Evolutionary conservation across 2,329 filamentous ascomycete genomes (phyloP).

Genomic region (Ascochyta lentis): DNA sequence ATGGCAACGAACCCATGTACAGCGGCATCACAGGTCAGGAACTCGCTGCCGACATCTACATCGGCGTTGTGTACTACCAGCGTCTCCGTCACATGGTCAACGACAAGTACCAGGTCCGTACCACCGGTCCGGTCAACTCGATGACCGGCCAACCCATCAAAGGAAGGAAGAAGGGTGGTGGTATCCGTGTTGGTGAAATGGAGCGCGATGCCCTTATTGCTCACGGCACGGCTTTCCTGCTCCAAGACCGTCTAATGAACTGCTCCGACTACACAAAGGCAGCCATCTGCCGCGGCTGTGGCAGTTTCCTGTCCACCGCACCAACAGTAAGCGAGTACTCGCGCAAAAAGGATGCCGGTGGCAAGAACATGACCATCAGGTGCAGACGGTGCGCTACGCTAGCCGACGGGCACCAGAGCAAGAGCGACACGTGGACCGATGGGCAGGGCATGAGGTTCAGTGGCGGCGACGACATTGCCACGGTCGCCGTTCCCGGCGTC

Average conservation of each 20-base stretch:
- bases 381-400: conserved; percentile 78
- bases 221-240: conserved; percentile 91
- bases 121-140: conserved; percentile 88
- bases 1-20: conserved; percentile 99
- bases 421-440: conserved; percentile 86
- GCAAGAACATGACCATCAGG: conserved; percentile 73
- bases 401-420: conserved; percentile 57
- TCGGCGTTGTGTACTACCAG: conserved; percentile 98
- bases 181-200: conserved; percentile 99
- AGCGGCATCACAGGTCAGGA: conserved; percentile 95
- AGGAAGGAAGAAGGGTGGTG: conserved; percentile 92
- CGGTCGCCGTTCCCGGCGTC: conserved; percentile 91
- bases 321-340: conserved; percentile 68
- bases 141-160: conserved; percentile 97
- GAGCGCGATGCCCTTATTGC: conserved; percentile 94
- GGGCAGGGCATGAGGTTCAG: conserved; percentile 82
- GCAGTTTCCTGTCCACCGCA: conserved; percentile 88
- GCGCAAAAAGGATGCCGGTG: conserved; percentile 66
- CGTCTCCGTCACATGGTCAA: conserved; percentile 99
- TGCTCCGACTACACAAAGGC: conserved; percentile 92
- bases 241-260: conserved; percentile 96
- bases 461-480: conserved; percentile 87
- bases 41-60: conserved; percentile 92
- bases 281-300: conserved; percentile 88
- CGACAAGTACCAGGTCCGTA: conserved; percentile 98